These are phyloP conservation scores for Pyrenochaeta sp. DNA, from an alignment of 2,329 filamentous ascomycete genomes.

Conservation along the genomic window DNA sequence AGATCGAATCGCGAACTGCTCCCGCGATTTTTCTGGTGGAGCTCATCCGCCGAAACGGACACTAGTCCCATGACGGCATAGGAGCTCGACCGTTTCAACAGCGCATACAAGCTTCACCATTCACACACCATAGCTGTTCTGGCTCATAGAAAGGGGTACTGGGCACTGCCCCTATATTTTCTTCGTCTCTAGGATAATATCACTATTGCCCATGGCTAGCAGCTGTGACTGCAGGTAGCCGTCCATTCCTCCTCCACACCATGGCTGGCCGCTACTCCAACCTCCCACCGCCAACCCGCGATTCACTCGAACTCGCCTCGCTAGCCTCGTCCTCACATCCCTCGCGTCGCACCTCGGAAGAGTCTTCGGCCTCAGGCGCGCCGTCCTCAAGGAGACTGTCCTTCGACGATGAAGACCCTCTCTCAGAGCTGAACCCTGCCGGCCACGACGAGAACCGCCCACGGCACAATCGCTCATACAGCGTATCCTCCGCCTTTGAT, in stretches of 20 bases:
- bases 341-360: constrained; percentile 71
- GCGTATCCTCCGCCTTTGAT: constrained; percentile 92
- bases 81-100: constrained; percentile 21
- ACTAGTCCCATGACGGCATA: constrained; percentile 34
- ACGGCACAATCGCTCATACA: constrained; percentile 76
- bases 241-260: constrained; percentile 22
- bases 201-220: constrained; percentile 35
- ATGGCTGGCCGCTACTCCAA: constrained; percentile 51
- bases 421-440: constrained; percentile 65
- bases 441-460: constrained; percentile 54
- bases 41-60: constrained; percentile 20
- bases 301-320: constrained; percentile 95
- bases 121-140: constrained; percentile 18
- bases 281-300: constrained; percentile 65
- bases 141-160: constrained; percentile 18
- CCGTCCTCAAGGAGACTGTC: constrained; percentile 93
- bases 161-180: constrained; percentile 19
- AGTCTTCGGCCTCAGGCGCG: constrained; percentile 81
- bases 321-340: constrained; percentile 83
- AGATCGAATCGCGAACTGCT: constrained; percentile 13
- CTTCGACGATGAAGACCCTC: constrained; percentile 84
- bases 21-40: constrained; percentile 21
- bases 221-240: constrained; percentile 25
- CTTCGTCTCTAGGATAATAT: constrained; percentile 1
- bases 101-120: constrained; percentile 27